Conservation (phyloP, 2,329 filamentous ascomycete genomes). For the Ophiostoma australiae region DNA sequence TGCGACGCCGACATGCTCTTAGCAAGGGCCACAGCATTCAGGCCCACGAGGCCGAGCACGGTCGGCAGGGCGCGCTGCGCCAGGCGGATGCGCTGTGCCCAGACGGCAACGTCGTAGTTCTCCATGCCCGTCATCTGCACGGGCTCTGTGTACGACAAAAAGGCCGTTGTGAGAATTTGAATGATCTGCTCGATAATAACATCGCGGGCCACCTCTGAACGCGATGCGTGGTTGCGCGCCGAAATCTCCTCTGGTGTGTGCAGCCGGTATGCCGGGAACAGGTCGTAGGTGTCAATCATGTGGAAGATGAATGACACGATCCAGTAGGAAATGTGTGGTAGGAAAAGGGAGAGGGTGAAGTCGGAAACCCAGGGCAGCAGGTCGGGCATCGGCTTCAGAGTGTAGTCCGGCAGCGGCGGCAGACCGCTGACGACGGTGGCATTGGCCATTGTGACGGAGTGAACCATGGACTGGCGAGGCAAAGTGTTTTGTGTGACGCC, state of each 20-base stretch:
- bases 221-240: slow-evolving; percentile 79
- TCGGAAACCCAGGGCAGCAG: slow-evolving; percentile 76
- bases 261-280: slow-evolving; percentile 85
- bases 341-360: slow-evolving; percentile 67
- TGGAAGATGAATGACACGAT: slow-evolving; percentile 79
- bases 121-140: slow-evolving; percentile 70
- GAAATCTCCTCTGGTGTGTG: slow-evolving; percentile 90
- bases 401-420: slow-evolving; percentile 81
- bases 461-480: slow-evolving; percentile 35
- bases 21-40: slow-evolving; percentile 71
- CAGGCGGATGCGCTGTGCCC: slow-evolving; percentile 76
- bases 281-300: slow-evolving; percentile 74
- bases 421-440: slow-evolving; percentile 57
- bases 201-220: slow-evolving; percentile 82
- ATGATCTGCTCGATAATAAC: slow-evolving; percentile 89
- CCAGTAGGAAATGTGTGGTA: slow-evolving; percentile 87
- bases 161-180: slow-evolving; percentile 67
- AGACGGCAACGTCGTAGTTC: slow-evolving; percentile 81
- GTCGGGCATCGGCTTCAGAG: slow-evolving; percentile 62
- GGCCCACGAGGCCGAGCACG: slow-evolving; percentile 64
- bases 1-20: slow-evolving; percentile 67
- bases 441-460: slow-evolving; percentile 45
- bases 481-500: background rate
- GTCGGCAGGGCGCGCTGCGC: slow-evolving; percentile 73
- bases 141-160: slow-evolving; percentile 67